Evolutionary conservation across 176 grass and related monocot genomes (phyloP).

Genomic region (Olyra latifolia): DNA sequence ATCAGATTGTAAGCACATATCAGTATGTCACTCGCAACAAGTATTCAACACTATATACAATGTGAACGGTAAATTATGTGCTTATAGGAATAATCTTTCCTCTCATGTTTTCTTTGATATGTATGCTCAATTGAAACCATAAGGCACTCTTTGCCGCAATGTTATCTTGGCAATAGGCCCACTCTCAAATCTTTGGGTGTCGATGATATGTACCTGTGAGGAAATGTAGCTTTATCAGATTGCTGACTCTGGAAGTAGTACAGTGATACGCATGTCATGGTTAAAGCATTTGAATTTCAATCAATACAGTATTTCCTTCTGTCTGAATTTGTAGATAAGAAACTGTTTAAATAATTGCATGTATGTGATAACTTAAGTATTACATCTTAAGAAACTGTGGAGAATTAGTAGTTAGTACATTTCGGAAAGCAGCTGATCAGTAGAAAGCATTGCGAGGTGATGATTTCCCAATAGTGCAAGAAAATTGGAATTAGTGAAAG

Average conservation of each 20-base stretch:
- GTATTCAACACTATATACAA: too few relatives aligned
- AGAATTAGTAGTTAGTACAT: too few relatives aligned
- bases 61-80: too few relatives aligned
- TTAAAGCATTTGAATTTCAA: background rate
- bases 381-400: too few relatives aligned
- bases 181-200: constrained; percentile 12
- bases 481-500: background rate
- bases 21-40: too few relatives aligned
- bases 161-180: constrained; percentile 20
- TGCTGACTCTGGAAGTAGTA: background rate
- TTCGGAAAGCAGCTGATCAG: too few relatives aligned
- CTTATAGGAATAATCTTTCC: background rate
- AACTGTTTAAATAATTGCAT: too few relatives aligned
- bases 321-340: too few relatives aligned
- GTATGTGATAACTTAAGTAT: too few relatives aligned
- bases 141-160: constrained; percentile 13
- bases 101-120: background rate
- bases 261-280: background rate
- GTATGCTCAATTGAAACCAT: constrained; percentile 25
- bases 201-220: background rate
- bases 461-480: background rate
- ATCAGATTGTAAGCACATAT: too few relatives aligned
- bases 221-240: background rate
- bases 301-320: too few relatives aligned
- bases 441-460: too few relatives aligned